phyloP scores from a whole-genome alignment of 1,284 basidiomycete species.

The Thecaphora frezii region DNA sequence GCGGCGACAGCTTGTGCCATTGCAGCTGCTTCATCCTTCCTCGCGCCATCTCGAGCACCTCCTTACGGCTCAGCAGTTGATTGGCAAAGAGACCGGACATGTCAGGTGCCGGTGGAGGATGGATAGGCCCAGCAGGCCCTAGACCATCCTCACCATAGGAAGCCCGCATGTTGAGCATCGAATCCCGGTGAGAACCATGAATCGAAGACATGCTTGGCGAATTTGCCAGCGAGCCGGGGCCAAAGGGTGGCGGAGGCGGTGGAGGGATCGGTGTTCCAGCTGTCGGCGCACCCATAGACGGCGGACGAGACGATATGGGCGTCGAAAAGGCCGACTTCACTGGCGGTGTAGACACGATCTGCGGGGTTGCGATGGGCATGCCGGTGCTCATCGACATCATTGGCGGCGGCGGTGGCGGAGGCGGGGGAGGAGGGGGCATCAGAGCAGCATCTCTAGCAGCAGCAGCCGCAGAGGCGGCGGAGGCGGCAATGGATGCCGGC shows the following conservation, averaged over 20 bases:
- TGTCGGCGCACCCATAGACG: slow-evolving; percentile 23
- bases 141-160: slow-evolving; percentile 33
- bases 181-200: slow-evolving; percentile 35
- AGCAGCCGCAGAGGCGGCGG: slow-evolving; percentile 8
- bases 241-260: slow-evolving; percentile 57
- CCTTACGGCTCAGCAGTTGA: slow-evolving; percentile 67
- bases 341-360: neutral
- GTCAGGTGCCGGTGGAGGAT: slow-evolving; percentile 56
- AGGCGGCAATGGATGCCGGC: slow-evolving; percentile 18
- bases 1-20: slow-evolving; percentile 77
- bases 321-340: slow-evolving; percentile 33
- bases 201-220: slow-evolving; percentile 19
- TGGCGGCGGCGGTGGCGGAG: slow-evolving; percentile 39
- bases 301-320: slow-evolving; percentile 35
- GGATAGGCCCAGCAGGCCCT: slow-evolving; percentile 48
- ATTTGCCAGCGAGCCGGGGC: slow-evolving; percentile 11
- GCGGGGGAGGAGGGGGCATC: slow-evolving; percentile 39
- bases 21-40: slow-evolving; percentile 97
- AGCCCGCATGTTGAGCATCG: slow-evolving; percentile 53
- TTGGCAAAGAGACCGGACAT: slow-evolving; percentile 66
- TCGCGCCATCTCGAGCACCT: slow-evolving; percentile 78
- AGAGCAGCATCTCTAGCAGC: slow-evolving; percentile 21
- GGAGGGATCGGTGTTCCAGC: slow-evolving; percentile 61
- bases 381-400: slow-evolving; percentile 20
- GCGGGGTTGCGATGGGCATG: slow-evolving; percentile 5